Evolutionary conservation across 345 rosid genomes (phyloP).

Genomic region (Brassica napus): Da-Ae NC_063441.1:22696501-22697000

Average conservation of each 20-base stretch:
- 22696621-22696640: neutral
- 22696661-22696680: no score
- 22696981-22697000: conserved; percentile 81
- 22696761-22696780: no score
- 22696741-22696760: no score
- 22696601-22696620: neutral
- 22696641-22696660: no score
- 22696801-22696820: neutral
- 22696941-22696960: conserved; percentile 34
- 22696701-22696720: no score
- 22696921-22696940: conserved; percentile 47
- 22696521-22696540: no score
- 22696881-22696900: conserved; percentile 54
- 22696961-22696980: conserved; percentile 79
- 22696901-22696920: conserved; percentile 78
- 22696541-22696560: no score
- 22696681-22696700: no score
- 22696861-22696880: conserved; percentile 45
- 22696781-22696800: neutral
- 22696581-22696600: neutral
- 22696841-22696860: neutral
- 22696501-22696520: no score
- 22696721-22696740: no score
- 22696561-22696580: neutral
- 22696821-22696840: neutral